Evolutionary conservation across 2,329 filamentous ascomycete genomes (phyloP).

Genomic region (Cadophora sp.): DNA sequence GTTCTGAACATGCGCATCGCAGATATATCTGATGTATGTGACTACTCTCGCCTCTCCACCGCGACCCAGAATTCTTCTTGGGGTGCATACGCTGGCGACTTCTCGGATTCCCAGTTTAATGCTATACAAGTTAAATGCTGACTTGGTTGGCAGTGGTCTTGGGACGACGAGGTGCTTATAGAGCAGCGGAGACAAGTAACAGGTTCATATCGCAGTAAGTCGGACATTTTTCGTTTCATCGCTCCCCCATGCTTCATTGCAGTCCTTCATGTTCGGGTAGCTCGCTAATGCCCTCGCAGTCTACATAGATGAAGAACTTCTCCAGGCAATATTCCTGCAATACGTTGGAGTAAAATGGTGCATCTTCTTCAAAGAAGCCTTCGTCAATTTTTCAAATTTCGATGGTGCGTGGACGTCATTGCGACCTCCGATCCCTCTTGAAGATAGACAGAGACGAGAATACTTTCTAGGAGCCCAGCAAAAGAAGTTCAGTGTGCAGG

Average conservation of each 20-base stretch:
- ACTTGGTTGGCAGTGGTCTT: conserved; percentile 52
- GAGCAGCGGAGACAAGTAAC: conserved; percentile 62
- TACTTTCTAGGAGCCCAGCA: conserved; percentile 37
- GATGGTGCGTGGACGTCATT: conserved; percentile 39
- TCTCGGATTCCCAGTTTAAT: neutral
- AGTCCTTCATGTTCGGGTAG: neutral
- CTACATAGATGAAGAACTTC: conserved; percentile 65
- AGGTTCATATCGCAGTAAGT: conserved; percentile 57
- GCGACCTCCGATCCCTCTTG: conserved; percentile 28
- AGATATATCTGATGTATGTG: conserved; percentile 48
- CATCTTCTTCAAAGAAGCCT: conserved; percentile 52
- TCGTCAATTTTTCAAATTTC: conserved; percentile 42
- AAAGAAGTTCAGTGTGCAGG: conserved; percentile 36
- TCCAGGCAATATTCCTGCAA: conserved; percentile 61
- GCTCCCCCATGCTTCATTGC: neutral
- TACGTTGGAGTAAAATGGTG: conserved; percentile 60
- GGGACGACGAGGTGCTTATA: conserved; percentile 55
- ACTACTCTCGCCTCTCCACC: neutral
- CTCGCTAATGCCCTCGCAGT: conserved; percentile 38
- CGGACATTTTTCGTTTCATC: neutral
- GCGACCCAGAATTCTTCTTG: neutral
- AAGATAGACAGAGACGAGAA: conserved; percentile 35
- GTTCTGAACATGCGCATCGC: conserved; percentile 63
- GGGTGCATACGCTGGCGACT: neutral
- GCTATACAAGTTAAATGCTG: neutral